phyloP scores from a whole-genome alignment of 805 yeast species.

The Kluyveromyces wickerhamii region DNA sequence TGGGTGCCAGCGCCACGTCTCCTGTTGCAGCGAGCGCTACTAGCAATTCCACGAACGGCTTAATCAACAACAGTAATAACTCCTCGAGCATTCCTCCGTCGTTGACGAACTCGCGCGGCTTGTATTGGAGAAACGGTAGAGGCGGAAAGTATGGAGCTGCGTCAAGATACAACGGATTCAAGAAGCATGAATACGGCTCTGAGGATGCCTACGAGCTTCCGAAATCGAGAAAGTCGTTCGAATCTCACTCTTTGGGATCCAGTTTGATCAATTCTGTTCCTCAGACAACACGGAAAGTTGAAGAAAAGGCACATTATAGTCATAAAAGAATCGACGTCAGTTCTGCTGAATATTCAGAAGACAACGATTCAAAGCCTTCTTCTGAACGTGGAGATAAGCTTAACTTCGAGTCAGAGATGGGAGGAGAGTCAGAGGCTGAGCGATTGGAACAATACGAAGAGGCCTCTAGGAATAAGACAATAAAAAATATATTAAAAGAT shows the following conservation, averaged over 20 bases:
- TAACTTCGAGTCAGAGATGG: not conserved
- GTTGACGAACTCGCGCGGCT: not conserved
- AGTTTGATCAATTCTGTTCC: constrained; percentile 27
- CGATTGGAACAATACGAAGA: too few relatives aligned
- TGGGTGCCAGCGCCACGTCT: too few relatives aligned
- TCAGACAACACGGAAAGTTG: constrained; percentile 19
- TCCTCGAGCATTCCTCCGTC: not conserved
- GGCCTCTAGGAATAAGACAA: too few relatives aligned
- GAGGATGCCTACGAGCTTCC: constrained; percentile 1
- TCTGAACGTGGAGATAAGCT: not conserved
- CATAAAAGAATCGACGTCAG: constrained; percentile 11
- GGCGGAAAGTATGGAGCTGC: not conserved
- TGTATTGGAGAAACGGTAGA: constrained; percentile 1
- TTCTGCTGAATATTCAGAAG: constrained; percentile 4
- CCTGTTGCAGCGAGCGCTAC: too few relatives aligned
- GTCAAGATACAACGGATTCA: constrained; percentile 5
- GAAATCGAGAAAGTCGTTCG: not conserved
- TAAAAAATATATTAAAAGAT: too few relatives aligned
- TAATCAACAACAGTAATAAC: too few relatives aligned
- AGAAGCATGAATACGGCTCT: constrained; percentile 1
- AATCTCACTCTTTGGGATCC: constrained; percentile 18
- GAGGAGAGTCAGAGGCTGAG: constrained; percentile 1
- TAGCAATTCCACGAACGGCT: too few relatives aligned
- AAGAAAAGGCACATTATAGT: constrained; percentile 11
- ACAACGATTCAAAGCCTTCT: not conserved